Conservation (phyloP, 768 basidiomycete genomes). For the Cystobasidium ongulense region DNA sequence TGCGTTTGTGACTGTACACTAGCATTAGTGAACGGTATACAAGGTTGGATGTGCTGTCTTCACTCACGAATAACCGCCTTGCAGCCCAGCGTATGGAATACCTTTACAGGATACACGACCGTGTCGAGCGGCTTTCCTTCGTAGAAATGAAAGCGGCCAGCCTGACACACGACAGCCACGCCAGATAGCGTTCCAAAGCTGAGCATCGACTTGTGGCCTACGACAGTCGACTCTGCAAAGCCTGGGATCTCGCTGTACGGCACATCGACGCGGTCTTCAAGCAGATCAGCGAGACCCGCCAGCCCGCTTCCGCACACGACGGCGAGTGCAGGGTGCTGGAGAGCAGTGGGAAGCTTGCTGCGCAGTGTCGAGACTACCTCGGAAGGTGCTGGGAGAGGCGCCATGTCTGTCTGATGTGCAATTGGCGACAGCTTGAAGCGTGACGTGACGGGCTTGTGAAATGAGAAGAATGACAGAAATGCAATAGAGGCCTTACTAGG, state of each 20-base stretch:
- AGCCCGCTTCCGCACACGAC: conserved; percentile 84
- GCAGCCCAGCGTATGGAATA: conserved; percentile 69
- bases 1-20: conserved; percentile 79
- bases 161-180: conserved; percentile 80
- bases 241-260: conserved; percentile 64
- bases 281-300: conserved; percentile 58
- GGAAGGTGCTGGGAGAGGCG: background rate
- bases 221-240: conserved; percentile 65
- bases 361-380: background rate
- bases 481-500: too few species aligned
- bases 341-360: conserved; percentile 40
- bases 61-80: conserved; percentile 64
- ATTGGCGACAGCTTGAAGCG: too few species aligned
- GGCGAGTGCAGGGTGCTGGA: conserved; percentile 60
- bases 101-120: conserved; percentile 59
- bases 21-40: background rate
- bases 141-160: conserved; percentile 59
- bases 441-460: too few species aligned
- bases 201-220: conserved; percentile 69
- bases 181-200: conserved; percentile 68
- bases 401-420: background rate
- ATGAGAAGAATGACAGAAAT: too few species aligned
- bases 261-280: conserved; percentile 46
- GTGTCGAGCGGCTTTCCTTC: conserved; percentile 58
- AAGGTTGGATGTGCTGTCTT: background rate